These are phyloP conservation scores for Combretum micranthum DNA, from an alignment of 345 rosid genomes.

Conservation along the genomic window DNA sequence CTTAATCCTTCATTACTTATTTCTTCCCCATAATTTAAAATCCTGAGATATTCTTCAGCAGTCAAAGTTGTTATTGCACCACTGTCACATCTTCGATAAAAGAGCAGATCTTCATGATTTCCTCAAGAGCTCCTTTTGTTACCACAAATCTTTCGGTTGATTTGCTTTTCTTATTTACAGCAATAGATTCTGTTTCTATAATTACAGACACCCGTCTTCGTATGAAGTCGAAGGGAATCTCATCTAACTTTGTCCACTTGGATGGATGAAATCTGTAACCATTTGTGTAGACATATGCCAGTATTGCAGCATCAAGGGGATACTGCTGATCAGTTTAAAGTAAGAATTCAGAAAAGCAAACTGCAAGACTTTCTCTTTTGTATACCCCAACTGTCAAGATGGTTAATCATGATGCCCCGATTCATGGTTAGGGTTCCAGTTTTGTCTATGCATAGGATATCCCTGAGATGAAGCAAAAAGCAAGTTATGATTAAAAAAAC, in stretches of 20 bases:
- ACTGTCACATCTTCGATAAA: conserved; percentile 29
- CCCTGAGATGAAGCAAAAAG: conserved; percentile 26
- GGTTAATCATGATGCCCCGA: conserved; percentile 44
- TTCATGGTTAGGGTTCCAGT: conserved; percentile 76
- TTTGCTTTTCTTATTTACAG: conserved; percentile 15
- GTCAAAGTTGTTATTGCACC: conserved; percentile 24
- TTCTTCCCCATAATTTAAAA: conserved; percentile 41
- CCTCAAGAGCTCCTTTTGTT: conserved; percentile 71
- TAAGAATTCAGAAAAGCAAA: conserved; percentile 62
- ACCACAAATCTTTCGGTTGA: conserved; percentile 24
- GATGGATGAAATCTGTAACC: conserved; percentile 61
- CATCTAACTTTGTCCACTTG: conserved; percentile 50
- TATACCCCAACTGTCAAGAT: conserved; percentile 48
- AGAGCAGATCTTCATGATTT: conserved; percentile 58
- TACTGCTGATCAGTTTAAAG: conserved; percentile 70
- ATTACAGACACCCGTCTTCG: conserved; percentile 52
- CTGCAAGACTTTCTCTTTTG: conserved; percentile 40
- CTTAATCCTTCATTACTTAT: conserved; percentile 56
- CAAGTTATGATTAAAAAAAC: not conserved
- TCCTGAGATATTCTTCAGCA: conserved; percentile 33
- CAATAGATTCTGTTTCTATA: conserved; percentile 32
- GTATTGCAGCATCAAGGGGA: conserved; percentile 69
- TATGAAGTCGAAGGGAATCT: conserved; percentile 61
- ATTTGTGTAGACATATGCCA: conserved; percentile 59
- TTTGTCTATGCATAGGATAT: conserved; percentile 67